phyloP scores from a whole-genome alignment of 2,329 filamentous ascomycete species.

The Aspergillus amoenus region DNA sequence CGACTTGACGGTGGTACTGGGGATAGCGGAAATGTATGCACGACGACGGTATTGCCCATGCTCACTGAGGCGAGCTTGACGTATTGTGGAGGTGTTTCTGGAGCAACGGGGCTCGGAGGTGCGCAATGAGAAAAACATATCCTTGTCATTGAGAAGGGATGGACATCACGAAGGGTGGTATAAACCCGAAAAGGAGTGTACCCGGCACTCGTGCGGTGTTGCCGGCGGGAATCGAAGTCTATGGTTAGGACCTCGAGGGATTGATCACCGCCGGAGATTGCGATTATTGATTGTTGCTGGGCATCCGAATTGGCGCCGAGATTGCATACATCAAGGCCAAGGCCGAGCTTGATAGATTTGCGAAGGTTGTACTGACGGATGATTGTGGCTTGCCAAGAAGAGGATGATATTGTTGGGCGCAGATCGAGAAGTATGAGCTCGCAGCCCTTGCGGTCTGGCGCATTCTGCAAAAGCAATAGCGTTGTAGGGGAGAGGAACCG shows the following conservation, averaged over 20 bases:
- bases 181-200: slow-evolving; percentile 52
- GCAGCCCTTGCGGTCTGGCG: slow-evolving; percentile 53
- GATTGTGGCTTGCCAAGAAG: slow-evolving; percentile 42
- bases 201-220: slow-evolving; percentile 22
- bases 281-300: slow-evolving; percentile 75
- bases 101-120: slow-evolving; percentile 49
- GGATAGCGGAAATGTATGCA: slow-evolving; percentile 73
- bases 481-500: slow-evolving; percentile 56
- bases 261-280: slow-evolving; percentile 75
- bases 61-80: slow-evolving; percentile 80
- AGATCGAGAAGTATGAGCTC: slow-evolving; percentile 53
- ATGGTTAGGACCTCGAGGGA: slow-evolving; percentile 77
- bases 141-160: slow-evolving; percentile 60
- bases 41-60: slow-evolving; percentile 73
- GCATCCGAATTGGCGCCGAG: slow-evolving; percentile 60
- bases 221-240: slow-evolving; percentile 56
- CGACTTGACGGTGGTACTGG: slow-evolving; percentile 43
- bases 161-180: slow-evolving; percentile 55
- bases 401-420: slow-evolving; percentile 10
- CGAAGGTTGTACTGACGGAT: slow-evolving; percentile 61
- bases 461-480: slow-evolving; percentile 57
- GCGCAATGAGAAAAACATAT: slow-evolving; percentile 54
- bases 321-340: slow-evolving; percentile 73
- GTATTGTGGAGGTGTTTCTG: slow-evolving; percentile 54
- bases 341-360: slow-evolving; percentile 68